These are phyloP conservation scores for Myxozyma udenii DNA, from an alignment of 805 yeast species.

Conservation along the genomic window DNA sequence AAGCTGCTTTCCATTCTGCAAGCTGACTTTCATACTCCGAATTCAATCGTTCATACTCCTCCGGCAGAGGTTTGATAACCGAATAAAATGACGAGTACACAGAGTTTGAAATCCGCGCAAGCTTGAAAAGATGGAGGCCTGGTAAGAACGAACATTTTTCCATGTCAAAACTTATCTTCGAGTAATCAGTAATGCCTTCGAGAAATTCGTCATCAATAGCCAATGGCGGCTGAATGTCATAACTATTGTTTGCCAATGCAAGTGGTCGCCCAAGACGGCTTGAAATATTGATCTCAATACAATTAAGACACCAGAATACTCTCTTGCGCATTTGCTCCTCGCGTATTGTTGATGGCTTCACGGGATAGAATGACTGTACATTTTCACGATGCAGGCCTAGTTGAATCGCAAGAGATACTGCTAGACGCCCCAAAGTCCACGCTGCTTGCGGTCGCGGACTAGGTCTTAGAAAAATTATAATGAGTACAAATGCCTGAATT, in stretches of 20 bases:
- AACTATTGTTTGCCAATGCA: slow-evolving; percentile 8
- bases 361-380: slow-evolving; percentile 3
- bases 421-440: slow-evolving; percentile 21
- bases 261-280: slow-evolving; percentile 21
- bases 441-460: slow-evolving; percentile 22
- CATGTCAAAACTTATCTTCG: background rate
- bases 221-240: slow-evolving; percentile 18
- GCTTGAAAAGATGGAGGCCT: slow-evolving; percentile 16
- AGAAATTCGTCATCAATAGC: slow-evolving; percentile 22
- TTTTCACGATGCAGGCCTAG: slow-evolving; percentile 23
- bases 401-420: slow-evolving; percentile 23
- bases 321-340: slow-evolving; percentile 22
- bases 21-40: slow-evolving; percentile 17
- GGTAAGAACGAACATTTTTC: slow-evolving; percentile 21
- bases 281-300: slow-evolving; percentile 14
- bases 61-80: slow-evolving; percentile 14
- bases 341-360: background rate
- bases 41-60: slow-evolving; percentile 21
- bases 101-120: slow-evolving; percentile 10
- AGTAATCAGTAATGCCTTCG: slow-evolving; percentile 7
- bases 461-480: slow-evolving; percentile 19
- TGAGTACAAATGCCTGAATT: slow-evolving; percentile 18
- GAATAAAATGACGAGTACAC: slow-evolving; percentile 22
- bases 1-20: slow-evolving; percentile 5
- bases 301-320: slow-evolving; percentile 20